A percentile compares a stretch with the other conserved stretches of the same genome.
These are phyloP conservation scores for Trichocomaceae sp. DNA, from an alignment of 2,329 filamentous ascomycete genomes.

Conservation along the genomic window DNA sequence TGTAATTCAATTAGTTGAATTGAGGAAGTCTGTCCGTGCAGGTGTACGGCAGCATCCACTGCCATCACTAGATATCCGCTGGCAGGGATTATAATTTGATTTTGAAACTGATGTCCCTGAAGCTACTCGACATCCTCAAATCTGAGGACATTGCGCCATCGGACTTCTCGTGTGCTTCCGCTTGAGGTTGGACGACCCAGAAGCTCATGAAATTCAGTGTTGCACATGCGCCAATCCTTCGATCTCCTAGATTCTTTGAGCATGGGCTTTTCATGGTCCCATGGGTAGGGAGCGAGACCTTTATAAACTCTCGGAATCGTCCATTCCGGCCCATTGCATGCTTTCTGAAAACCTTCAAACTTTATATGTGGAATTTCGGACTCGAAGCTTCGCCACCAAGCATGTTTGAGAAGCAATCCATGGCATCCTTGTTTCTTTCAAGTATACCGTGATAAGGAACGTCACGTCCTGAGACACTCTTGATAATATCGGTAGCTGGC, in stretches of 20 bases:
- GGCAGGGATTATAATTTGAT: constrained; percentile 20
- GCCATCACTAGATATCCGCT: constrained; percentile 22
- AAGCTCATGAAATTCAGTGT: constrained; percentile 20
- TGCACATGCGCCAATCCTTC: constrained; percentile 34
- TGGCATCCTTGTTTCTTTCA: constrained; percentile 12
- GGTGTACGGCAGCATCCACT: constrained; percentile 18
- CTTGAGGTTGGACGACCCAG: constrained; percentile 19
- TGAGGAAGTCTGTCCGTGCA: not conserved
- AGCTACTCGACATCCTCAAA: constrained; percentile 30
- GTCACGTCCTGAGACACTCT: not conserved
- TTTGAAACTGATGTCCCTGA: constrained; percentile 24
- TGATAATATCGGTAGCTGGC: constrained; percentile 17
- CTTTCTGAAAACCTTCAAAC: constrained; percentile 11
- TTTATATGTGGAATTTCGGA: constrained; percentile 13
- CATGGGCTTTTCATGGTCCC: constrained; percentile 40
- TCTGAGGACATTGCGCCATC: constrained; percentile 27
- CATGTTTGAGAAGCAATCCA: constrained; percentile 9
- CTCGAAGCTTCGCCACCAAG: constrained; percentile 18
- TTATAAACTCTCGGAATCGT: constrained; percentile 8
- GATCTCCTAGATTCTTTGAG: constrained; percentile 40
- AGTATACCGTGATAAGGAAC: constrained; percentile 16
- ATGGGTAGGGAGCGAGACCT: constrained; percentile 39
- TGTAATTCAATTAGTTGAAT: constrained; percentile 16
- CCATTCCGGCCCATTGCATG: not conserved
- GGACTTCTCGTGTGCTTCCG: constrained; percentile 17